These are phyloP conservation scores for Podospora anserina DNA, from an alignment of 495 filamentous ascomycete species.

Conservation along the genomic window DNA sequence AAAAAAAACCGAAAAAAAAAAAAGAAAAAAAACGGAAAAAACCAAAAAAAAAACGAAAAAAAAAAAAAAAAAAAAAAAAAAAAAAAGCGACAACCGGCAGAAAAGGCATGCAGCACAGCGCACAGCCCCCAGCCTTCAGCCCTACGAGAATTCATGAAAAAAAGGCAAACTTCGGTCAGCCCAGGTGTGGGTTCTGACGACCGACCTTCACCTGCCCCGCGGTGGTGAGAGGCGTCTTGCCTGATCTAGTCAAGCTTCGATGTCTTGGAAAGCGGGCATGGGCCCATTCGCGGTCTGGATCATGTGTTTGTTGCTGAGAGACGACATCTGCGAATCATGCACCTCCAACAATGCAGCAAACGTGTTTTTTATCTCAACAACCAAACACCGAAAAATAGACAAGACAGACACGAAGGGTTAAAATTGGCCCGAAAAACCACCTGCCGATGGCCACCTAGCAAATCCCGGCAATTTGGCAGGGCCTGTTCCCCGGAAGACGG, in stretches of 20 bases:
- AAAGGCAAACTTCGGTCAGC: neutral
- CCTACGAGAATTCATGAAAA: constrained; percentile 9
- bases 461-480: neutral
- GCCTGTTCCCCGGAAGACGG: neutral
- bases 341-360: neutral
- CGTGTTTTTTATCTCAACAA: neutral
- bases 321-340: constrained; percentile 13
- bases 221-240: constrained; percentile 2
- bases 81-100: neutral
- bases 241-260: constrained; percentile 6
- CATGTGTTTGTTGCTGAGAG: constrained; percentile 13
- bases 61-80: no score
- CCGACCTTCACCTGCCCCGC: constrained; percentile 4
- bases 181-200: neutral
- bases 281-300: constrained; percentile 18
- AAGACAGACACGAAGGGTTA: neutral
- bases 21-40: no score
- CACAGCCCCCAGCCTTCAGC: constrained; percentile 14
- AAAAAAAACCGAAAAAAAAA: no score
- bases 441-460: neutral
- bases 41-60: no score
- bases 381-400: no score
- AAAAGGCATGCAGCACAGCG: constrained; percentile 3
- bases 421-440: neutral
- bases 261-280: constrained; percentile 7